Evolutionary conservation across 2,329 filamentous ascomycete genomes (phyloP).

Genomic region (Phoma sp.): DNA sequence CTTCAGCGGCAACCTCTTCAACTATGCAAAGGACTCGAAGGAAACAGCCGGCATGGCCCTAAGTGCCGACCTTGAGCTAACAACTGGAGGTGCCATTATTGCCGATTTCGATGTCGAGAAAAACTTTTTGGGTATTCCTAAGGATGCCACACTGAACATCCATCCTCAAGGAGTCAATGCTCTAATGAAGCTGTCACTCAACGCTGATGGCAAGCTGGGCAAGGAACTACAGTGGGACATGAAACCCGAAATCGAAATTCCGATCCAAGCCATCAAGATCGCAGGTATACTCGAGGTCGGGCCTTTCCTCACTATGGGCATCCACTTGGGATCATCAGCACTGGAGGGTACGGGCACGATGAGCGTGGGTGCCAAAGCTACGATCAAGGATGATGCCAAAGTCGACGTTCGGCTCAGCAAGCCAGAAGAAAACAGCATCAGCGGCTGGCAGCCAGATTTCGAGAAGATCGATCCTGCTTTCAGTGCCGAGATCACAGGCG

Average conservation of each 20-base stretch:
- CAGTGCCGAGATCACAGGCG: conserved; percentile 25
- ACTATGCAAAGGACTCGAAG: conserved; percentile 25
- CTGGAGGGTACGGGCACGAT: conserved; percentile 22
- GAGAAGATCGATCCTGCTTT: conserved; percentile 27
- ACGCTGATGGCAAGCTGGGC: conserved; percentile 28
- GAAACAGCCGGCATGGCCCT: conserved; percentile 26
- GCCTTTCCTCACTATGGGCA: conserved; percentile 29
- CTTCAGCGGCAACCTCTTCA: conserved; percentile 26
- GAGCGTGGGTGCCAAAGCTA: conserved; percentile 28
- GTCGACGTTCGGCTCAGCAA: conserved; percentile 19
- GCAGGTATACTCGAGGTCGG: conserved; percentile 26
- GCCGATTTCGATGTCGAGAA: conserved; percentile 28
- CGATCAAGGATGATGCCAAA: conserved; percentile 24
- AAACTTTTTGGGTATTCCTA: conserved; percentile 16
- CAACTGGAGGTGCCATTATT: conserved; percentile 26
- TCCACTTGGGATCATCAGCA: conserved; percentile 28
- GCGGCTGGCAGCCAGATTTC: conserved; percentile 27
- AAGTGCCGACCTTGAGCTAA: conserved; percentile 25
- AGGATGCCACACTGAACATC: conserved; percentile 22
- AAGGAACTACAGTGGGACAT: conserved; percentile 28
- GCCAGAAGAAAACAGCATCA: conserved; percentile 24
- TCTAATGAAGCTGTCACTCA: conserved; percentile 21
- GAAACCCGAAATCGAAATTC: conserved; percentile 31
- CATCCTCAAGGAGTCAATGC: conserved; percentile 27
- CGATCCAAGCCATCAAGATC: conserved; percentile 28